These are phyloP conservation scores for Theileria luwenshuni DNA, from an alignment of 169 alveolate species.

Conservation along the genomic window DNA sequence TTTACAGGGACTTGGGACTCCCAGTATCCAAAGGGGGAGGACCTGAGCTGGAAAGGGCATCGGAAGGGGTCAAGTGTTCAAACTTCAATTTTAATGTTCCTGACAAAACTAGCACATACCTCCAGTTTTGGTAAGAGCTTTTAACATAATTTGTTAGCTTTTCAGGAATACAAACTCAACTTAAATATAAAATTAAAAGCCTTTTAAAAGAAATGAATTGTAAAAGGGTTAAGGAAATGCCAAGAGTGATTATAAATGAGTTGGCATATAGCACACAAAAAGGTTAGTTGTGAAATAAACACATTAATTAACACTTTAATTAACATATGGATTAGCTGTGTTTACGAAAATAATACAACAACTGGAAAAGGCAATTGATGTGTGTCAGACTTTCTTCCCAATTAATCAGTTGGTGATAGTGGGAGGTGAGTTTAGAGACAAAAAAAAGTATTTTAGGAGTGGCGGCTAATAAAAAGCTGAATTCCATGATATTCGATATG, in stretches of 20 bases:
- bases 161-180: slow-evolving; percentile 64
- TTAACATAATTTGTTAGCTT: slow-evolving; percentile 23
- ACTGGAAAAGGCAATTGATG: slow-evolving; percentile 49
- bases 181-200: slow-evolving; percentile 1
- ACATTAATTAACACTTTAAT: background rate
- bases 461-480: slow-evolving; percentile 40
- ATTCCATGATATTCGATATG: slow-evolving; percentile 28
- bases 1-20: slow-evolving; percentile 47
- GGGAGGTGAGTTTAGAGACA: slow-evolving; percentile 42
- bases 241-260: slow-evolving; percentile 29
- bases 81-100: slow-evolving; percentile 49
- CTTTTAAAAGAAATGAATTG: slow-evolving; percentile 15
- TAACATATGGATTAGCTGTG: slow-evolving; percentile 34
- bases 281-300: slow-evolving; percentile 24
- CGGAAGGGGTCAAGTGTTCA: slow-evolving; percentile 8
- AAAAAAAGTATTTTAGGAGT: slow-evolving; percentile 34
- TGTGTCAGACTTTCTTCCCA: slow-evolving; percentile 48
- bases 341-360: slow-evolving; percentile 48
- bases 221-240: too few species aligned
- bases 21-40: slow-evolving; percentile 55
- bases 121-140: slow-evolving; percentile 56
- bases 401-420: slow-evolving; percentile 54
- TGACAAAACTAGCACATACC: slow-evolving; percentile 31
- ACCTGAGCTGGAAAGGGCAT: slow-evolving; percentile 61
- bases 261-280: slow-evolving; percentile 50